These are phyloP conservation scores for Nemania diffusa DNA, from an alignment of 2,329 filamentous ascomycete genomes.

Conservation along the genomic window DNA sequence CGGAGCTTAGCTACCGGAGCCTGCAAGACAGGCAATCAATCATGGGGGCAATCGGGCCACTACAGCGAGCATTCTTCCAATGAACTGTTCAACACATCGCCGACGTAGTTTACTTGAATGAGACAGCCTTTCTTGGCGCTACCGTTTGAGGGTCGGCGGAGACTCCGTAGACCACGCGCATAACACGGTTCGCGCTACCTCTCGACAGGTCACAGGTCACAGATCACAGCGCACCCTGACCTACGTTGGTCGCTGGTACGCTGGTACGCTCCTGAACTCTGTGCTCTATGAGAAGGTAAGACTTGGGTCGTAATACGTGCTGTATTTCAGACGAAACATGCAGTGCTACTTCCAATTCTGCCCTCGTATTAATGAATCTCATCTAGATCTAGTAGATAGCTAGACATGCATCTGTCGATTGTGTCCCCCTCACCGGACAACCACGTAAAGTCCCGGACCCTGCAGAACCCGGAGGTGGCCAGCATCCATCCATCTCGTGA, in stretches of 20 bases:
- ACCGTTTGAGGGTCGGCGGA: neutral
- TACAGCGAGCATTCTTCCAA: neutral
- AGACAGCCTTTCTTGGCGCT: neutral
- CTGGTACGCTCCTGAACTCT: neutral
- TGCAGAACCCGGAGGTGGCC: neutral
- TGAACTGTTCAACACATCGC: neutral
- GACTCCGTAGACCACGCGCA: neutral
- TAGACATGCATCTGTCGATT: constrained; percentile 12
- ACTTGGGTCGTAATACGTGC: neutral
- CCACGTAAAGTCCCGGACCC: constrained; percentile 6
- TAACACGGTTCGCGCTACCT: neutral
- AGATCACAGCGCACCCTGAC: too few species aligned
- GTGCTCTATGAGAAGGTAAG: constrained; percentile 4
- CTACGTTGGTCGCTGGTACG: too few species aligned
- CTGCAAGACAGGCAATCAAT: neutral
- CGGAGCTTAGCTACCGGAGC: neutral
- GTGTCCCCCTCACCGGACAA: neutral
- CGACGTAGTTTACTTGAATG: neutral
- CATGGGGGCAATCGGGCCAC: neutral
- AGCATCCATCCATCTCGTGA: constrained; percentile 1
- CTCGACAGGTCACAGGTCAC: too few species aligned
- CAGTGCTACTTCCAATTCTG: neutral
- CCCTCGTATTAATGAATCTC: constrained; percentile 11
- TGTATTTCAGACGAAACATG: constrained; percentile 4
- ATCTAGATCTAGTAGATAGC: too few species aligned